phyloP scores from a whole-genome alignment of 805 yeast species.

The Barnettozyma wickerhamii region DNA sequence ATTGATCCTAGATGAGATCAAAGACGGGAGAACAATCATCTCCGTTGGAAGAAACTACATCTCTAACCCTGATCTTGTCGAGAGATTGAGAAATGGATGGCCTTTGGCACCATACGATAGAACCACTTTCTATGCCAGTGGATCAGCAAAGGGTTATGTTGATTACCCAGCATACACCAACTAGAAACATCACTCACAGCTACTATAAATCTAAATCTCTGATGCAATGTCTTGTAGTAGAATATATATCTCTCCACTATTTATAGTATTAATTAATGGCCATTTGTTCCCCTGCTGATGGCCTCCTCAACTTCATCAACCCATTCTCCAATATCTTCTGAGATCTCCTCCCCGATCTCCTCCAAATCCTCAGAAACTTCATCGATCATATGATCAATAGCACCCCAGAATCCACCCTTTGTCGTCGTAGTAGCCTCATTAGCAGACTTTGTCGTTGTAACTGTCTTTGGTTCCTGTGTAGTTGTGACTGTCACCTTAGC shows the following conservation, averaged over 20 bases:
- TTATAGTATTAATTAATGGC: too few species aligned
- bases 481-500: too few species aligned
- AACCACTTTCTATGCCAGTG: conserved; percentile 26
- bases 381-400: conserved; percentile 24
- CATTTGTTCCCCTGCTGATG: too few species aligned
- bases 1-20: background rate
- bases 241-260: too few species aligned
- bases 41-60: conserved; percentile 36
- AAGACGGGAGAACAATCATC: conserved; percentile 24
- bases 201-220: too few species aligned
- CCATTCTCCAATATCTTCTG: conserved; percentile 7
- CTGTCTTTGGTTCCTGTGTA: too few species aligned
- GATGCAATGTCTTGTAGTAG: too few species aligned
- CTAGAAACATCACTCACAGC: too few species aligned
- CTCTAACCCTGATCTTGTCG: conserved; percentile 41
- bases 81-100: conserved; percentile 34
- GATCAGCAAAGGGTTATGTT: conserved; percentile 3
- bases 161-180: too few species aligned
- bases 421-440: background rate
- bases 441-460: background rate
- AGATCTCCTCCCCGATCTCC: conserved; percentile 32
- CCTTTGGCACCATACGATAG: conserved; percentile 31
- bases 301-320: conserved; percentile 15
- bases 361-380: conserved; percentile 24
- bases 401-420: conserved; percentile 21